phyloP scores from a whole-genome alignment of 352 stramenopile genomes.

The Thalassiosira gravida region DNA sequence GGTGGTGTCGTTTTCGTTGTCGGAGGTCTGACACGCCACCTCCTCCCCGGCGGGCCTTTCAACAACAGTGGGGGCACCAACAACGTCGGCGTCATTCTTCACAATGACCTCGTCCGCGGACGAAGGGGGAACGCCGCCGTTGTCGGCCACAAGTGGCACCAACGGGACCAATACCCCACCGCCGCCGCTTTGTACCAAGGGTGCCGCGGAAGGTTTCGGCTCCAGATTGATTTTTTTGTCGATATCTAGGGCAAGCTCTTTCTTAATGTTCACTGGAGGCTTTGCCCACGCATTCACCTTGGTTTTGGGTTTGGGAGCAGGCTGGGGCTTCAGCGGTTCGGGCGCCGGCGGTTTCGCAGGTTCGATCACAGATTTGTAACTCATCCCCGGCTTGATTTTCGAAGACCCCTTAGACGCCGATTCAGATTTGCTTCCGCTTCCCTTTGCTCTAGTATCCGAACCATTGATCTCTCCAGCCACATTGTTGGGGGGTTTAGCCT shows the following conservation, averaged over 20 bases:
- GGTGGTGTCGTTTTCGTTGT: neutral
- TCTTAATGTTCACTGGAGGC: conserved; percentile 17
- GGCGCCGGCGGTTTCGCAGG: neutral
- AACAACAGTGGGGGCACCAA: neutral
- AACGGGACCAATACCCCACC: neutral
- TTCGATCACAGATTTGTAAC: conserved; percentile 54
- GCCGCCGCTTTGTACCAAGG: neutral
- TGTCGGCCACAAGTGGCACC: neutral
- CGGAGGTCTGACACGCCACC: conserved; percentile 7
- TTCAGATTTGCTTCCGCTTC: neutral
- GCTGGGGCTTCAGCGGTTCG: neutral
- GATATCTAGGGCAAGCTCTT: neutral
- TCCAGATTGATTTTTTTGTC: neutral
- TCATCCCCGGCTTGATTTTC: conserved; percentile 53
- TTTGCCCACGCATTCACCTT: conserved; percentile 34
- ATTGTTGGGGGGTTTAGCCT: neutral
- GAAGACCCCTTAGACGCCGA: conserved; percentile 22
- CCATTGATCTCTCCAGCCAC: neutral
- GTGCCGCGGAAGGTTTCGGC: neutral
- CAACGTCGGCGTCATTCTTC: neutral
- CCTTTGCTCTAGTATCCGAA: conserved; percentile 9
- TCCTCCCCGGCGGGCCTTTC: conserved; percentile 1
- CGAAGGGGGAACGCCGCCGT: neutral
- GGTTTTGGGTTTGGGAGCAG: conserved; percentile 13
- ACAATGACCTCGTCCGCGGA: neutral